Evolutionary conservation across 805 yeast species (phyloP), one percentile per base, ranked within the genome.

Genomic region (Barnettozyma pratensis): DNA sequence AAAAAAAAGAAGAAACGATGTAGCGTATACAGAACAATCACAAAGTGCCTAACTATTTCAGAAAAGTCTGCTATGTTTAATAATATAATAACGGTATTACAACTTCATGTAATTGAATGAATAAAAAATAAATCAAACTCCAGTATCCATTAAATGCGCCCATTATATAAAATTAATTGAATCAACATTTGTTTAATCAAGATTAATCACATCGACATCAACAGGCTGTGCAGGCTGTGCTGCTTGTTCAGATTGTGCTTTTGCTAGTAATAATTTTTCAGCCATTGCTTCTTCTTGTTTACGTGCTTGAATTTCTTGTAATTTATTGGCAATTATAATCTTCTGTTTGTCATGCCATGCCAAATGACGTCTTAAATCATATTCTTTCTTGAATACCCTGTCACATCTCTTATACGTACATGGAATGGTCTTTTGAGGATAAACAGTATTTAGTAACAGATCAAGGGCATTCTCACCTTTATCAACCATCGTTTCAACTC

Each of bases 361-460:
- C 44, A 79, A 52, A 57, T 80, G 85, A 39, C 83, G 67, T 14
- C 61, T 55, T 28, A 79, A 56, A 56, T 78, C 83, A 54, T 70
- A 70, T 0, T 72, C 70, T 51, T 75, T 72, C 45, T 71, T 70
- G 59, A 84, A 84, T 6, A 69, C 67, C 49, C 88, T 69, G 34
- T 65, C 66, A 61, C 91, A 84, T 39, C 72, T 72, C 4, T 56
- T 61, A 50, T 68, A 75, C 0, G 79, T 72, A 58, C 90, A 84
- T 0, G 57, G 46, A 1, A 73, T 58, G 41, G 55, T 66, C 38
- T 70, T 69, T 55, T 46, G 60, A 44, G 46, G 71, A 0, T 49
- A 28, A 6, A 67, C 63, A 2, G 73, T 54, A 25, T 65, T 64
- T 35, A 69, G 44, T 27, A 72, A 45, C 3, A 72, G 38, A 6